phyloP scores from a whole-genome alignment of 2,329 filamentous ascomycete genomes.

The Ceratocystis cacaofunesta region DNA sequence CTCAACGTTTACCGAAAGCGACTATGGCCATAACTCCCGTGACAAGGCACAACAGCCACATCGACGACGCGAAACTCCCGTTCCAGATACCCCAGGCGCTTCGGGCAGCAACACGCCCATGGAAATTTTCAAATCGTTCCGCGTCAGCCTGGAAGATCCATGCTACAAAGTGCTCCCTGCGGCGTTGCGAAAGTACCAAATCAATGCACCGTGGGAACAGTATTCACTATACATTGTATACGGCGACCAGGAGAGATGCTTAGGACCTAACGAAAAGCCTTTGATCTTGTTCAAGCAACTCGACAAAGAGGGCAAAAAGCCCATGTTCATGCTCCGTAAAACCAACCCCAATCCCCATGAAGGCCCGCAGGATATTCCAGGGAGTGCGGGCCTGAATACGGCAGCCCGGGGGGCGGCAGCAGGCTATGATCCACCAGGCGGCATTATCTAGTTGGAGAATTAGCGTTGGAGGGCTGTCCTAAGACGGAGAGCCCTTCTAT shows the following conservation, averaged over 20 bases:
- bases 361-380: conserved; percentile 30
- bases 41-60: conserved; percentile 29
- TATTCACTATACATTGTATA: conserved; percentile 98
- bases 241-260: conserved; percentile 89
- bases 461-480: neutral
- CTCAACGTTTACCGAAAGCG: conserved; percentile 39
- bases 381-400: conserved; percentile 37
- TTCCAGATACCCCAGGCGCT: conserved; percentile 39
- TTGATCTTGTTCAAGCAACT: conserved; percentile 94
- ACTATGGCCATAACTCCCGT: conserved; percentile 23
- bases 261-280: conserved; percentile 84
- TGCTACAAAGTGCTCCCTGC: conserved; percentile 95
- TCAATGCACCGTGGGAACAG: conserved; percentile 92
- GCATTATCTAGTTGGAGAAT: conserved; percentile 36
- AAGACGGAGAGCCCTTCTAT: neutral
- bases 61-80: conserved; percentile 45
- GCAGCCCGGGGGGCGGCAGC: conserved; percentile 31
- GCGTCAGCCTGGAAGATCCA: conserved; percentile 93
- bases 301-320: conserved; percentile 92
- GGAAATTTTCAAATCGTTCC: conserved; percentile 98
- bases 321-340: conserved; percentile 94
- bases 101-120: conserved; percentile 43
- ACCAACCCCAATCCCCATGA: conserved; percentile 41
- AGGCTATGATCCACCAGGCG: conserved; percentile 43
- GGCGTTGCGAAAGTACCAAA: conserved; percentile 94